These are phyloP conservation scores for Candida broadrunensis DNA, from an alignment of 805 yeast species.

Conservation along the genomic window DNA sequence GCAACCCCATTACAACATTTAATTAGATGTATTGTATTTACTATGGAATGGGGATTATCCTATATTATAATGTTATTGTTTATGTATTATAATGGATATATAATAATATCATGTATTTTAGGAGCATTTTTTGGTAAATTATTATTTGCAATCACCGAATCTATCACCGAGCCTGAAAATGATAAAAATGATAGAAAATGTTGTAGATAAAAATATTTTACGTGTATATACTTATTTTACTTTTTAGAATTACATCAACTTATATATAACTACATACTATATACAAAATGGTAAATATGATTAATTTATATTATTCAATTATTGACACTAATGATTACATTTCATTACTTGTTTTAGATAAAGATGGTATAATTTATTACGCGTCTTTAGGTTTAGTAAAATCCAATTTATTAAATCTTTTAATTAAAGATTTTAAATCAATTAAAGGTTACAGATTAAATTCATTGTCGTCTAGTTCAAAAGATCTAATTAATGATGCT, in stretches of 20 bases:
- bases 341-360: conserved; percentile 14
- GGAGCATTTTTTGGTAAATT: conserved; percentile 62
- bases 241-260: too few relatives aligned
- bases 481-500: neutral
- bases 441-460: conserved; percentile 5
- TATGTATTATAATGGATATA: conserved; percentile 74
- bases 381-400: conserved; percentile 15
- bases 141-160: conserved; percentile 47
- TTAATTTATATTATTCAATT: conserved; percentile 11
- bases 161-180: conserved; percentile 15
- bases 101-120: conserved; percentile 58
- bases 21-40: conserved; percentile 47
- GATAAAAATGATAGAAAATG: conserved; percentile 21
- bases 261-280: too few relatives aligned
- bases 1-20: conserved; percentile 52
- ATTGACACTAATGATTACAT: conserved; percentile 5
- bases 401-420: conserved; percentile 1
- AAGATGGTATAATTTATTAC: conserved; percentile 15
- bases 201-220: conserved; percentile 11
- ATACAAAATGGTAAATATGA: too few relatives aligned
- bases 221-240: too few relatives aligned
- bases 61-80: conserved; percentile 68
- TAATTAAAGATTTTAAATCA: conserved; percentile 12
- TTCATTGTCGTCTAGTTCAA: conserved; percentile 4
- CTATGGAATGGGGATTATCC: conserved; percentile 60